A percentile compares a stretch with the other conserved stretches of the same genome.
Evolutionary conservation across 352 stramenopile species (phyloP).

Genomic region (Phytopythium mirpurense): DNA sequence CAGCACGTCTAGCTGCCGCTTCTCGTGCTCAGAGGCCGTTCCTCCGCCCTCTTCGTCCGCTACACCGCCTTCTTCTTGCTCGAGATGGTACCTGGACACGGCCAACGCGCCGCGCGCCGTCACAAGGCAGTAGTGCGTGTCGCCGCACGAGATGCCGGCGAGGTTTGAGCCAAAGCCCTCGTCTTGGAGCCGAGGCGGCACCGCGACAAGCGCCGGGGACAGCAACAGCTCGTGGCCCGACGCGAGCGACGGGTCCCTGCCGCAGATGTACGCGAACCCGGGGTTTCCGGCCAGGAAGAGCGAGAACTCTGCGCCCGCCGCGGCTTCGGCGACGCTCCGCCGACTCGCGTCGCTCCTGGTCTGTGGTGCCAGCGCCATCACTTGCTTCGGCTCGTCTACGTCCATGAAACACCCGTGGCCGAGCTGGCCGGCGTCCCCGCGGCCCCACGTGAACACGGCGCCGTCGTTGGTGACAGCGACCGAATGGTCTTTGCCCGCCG

Average conservation of each 20-base stretch:
- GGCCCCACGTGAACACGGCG: slow-evolving; percentile 62
- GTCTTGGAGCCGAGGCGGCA: slow-evolving; percentile 11
- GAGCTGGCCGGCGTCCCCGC: slow-evolving; percentile 57
- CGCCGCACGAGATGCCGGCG: slow-evolving; percentile 30
- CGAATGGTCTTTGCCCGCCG: slow-evolving; percentile 61
- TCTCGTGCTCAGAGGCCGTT: background rate
- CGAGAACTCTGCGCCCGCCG: slow-evolving; percentile 33
- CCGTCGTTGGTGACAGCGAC: slow-evolving; percentile 50
- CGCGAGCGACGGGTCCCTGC: slow-evolving; percentile 25
- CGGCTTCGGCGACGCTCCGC: slow-evolving; percentile 21
- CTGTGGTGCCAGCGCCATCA: slow-evolving; percentile 40
- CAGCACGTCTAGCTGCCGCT: background rate
- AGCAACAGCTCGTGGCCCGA: slow-evolving; percentile 12
- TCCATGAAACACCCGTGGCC: slow-evolving; percentile 65
- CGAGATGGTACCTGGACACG: background rate
- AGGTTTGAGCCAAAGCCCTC: slow-evolving; percentile 18
- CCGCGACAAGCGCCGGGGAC: slow-evolving; percentile 22
- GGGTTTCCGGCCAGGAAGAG: slow-evolving; percentile 26
- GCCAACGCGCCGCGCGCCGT: slow-evolving; percentile 21
- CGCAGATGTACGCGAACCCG: slow-evolving; percentile 27
- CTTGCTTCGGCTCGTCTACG: slow-evolving; percentile 42
- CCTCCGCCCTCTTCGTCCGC: background rate
- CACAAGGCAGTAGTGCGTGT: slow-evolving; percentile 36
- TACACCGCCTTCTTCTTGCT: background rate
- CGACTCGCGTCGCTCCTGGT: slow-evolving; percentile 4